These are phyloP conservation scores for Fraxinus platypoda DNA, from an alignment of 305 asterid genomes.

Conservation along the genomic window DNA sequence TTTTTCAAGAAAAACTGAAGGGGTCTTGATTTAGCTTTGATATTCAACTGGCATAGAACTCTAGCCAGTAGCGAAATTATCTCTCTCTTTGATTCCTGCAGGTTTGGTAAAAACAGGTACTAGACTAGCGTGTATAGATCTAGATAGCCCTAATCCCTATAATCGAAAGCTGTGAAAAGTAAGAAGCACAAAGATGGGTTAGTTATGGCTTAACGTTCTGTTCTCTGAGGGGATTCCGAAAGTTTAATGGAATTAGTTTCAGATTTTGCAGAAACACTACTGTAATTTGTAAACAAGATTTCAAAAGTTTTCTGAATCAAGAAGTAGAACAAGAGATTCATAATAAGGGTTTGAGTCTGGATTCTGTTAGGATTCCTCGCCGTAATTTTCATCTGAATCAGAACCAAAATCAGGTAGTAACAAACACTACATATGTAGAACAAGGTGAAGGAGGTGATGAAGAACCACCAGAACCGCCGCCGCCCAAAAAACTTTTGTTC, in stretches of 20 bases:
- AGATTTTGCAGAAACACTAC: constrained; percentile 23
- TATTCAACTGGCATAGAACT: not conserved
- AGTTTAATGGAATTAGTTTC: not conserved
- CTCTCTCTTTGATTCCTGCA: not conserved
- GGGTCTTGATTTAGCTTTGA: constrained; percentile 1
- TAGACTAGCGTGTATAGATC: constrained; percentile 23
- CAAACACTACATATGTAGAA: constrained; percentile 28
- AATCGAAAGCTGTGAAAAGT: constrained; percentile 36
- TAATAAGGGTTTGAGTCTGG: constrained; percentile 63
- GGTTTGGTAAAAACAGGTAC: constrained; percentile 22
- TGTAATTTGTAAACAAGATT: constrained; percentile 20
- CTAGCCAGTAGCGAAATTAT: not conserved
- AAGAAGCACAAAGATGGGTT: constrained; percentile 45
- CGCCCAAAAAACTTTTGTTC: constrained; percentile 43
- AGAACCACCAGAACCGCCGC: constrained; percentile 24
- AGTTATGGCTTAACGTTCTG: constrained; percentile 24
- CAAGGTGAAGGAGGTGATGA: constrained; percentile 4
- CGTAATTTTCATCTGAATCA: constrained; percentile 31
- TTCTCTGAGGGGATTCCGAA: not conserved
- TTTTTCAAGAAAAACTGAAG: not conserved
- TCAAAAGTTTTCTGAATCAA: constrained; percentile 27
- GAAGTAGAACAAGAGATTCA: constrained; percentile 51
- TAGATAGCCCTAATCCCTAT: constrained; percentile 3
- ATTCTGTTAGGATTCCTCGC: constrained; percentile 60
- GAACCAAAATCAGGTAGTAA: constrained; percentile 25